phyloP scores from a whole-genome alignment of 2,329 filamentous ascomycete genomes.

The Colletotrichum ledebouriae region DNA sequence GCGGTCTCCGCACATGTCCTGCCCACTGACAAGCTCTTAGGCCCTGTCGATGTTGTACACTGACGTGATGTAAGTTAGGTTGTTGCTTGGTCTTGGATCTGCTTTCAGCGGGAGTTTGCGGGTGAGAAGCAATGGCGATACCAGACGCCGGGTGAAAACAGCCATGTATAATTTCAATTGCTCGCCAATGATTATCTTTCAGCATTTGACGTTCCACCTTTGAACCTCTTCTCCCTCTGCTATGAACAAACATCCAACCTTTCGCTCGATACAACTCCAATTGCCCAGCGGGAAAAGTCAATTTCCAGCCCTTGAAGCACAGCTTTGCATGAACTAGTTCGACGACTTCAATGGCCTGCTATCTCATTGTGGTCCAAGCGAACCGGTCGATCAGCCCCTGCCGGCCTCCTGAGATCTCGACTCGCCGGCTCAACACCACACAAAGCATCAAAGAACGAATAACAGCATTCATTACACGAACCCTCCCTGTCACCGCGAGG shows the following conservation, averaged over 20 bases:
- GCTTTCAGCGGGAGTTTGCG: constrained; percentile 27
- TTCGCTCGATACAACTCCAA: neutral
- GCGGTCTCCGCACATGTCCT: too few relatives aligned
- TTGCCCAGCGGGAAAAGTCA: neutral
- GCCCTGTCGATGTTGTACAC: neutral
- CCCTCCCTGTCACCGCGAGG: constrained; percentile 7
- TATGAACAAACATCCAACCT: too few relatives aligned
- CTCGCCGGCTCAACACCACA: constrained; percentile 19
- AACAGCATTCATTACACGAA: constrained; percentile 27
- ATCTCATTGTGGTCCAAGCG: constrained; percentile 31
- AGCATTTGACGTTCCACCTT: neutral
- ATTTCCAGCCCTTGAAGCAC: neutral
- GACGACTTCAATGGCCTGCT: constrained; percentile 12
- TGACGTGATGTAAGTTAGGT: constrained; percentile 27
- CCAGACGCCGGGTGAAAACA: constrained; percentile 31
- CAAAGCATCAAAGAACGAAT: constrained; percentile 24
- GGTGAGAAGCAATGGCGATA: constrained; percentile 11
- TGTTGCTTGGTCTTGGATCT: constrained; percentile 8
- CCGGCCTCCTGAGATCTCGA: constrained; percentile 20
- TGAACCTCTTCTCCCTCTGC: neutral
- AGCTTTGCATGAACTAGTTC: neutral
- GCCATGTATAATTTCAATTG: constrained; percentile 19
- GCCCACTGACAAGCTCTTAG: neutral
- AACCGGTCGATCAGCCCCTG: neutral
- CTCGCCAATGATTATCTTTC: constrained; percentile 1